phyloP scores from a whole-genome alignment of 169 alveolate genomes.

The Plasmodium knowlesi region DNA sequence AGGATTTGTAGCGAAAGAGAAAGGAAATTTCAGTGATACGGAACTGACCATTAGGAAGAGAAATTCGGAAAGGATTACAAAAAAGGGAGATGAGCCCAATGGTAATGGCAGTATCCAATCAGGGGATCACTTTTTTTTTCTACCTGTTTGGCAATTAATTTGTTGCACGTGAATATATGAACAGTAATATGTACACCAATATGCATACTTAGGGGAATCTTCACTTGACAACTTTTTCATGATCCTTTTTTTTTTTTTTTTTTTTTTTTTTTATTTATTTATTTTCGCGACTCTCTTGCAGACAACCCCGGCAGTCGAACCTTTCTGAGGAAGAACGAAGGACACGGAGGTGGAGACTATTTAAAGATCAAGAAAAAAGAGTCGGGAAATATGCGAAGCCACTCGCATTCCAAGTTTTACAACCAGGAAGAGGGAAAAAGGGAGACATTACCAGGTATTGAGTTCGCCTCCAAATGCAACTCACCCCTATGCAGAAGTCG shows the following conservation, averaged over 20 bases:
- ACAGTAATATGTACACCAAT: neutral
- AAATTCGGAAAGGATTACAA: neutral
- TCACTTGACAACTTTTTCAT: neutral
- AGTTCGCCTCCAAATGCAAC: neutral
- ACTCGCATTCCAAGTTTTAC: neutral
- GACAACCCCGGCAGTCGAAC: neutral
- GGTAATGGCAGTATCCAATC: neutral
- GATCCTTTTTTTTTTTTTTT: neutral
- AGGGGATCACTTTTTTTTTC: neutral
- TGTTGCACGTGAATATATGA: neutral
- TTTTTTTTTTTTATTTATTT: neutral
- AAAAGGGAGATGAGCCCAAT: neutral
- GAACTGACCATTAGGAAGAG: conserved; percentile 20
- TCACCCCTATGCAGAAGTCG: neutral
- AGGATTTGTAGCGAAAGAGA: neutral
- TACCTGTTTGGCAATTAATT: neutral
- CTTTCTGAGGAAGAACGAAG: conserved; percentile 32
- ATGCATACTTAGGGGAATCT: neutral
- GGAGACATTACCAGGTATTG: neutral
- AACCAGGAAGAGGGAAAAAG: neutral
- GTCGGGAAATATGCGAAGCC: neutral
- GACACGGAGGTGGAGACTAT: conserved; percentile 64
- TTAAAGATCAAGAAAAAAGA: conserved; percentile 8
- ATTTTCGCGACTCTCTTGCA: neutral
- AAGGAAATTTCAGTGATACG: conserved; percentile 29